These are phyloP conservation scores for Licmophora abbreviata DNA, from an alignment of 108 stramenopile species.

Conservation along the genomic window DNA sequence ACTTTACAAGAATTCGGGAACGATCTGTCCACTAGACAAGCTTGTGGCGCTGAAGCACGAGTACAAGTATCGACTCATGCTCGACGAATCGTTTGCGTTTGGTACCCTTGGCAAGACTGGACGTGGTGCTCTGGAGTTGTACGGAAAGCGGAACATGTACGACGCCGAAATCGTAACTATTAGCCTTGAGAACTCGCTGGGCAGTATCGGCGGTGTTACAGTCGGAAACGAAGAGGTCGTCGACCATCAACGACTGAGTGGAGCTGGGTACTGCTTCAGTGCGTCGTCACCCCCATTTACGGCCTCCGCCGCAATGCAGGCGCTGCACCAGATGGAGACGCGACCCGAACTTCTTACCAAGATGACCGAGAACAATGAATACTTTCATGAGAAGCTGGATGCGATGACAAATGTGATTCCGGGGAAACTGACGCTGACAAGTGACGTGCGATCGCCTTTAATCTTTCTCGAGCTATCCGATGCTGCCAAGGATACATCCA, in stretches of 20 bases:
- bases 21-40: slow-evolving; percentile 81
- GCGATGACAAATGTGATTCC: slow-evolving; percentile 3
- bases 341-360: slow-evolving; percentile 14
- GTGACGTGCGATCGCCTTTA: slow-evolving; percentile 70
- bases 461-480: slow-evolving; percentile 52
- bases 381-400: slow-evolving; percentile 32
- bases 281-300: slow-evolving; percentile 97
- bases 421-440: slow-evolving; percentile 47
- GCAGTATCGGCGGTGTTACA: slow-evolving; percentile 93
- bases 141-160: slow-evolving; percentile 47
- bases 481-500: slow-evolving; percentile 28
- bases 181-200: slow-evolving; percentile 88
- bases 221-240: slow-evolving; percentile 95
- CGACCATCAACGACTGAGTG: slow-evolving; percentile 95
- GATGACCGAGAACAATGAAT: slow-evolving; percentile 30
- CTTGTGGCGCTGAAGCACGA: slow-evolving; percentile 88
- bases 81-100: slow-evolving; percentile 94
- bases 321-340: slow-evolving; percentile 31
- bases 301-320: slow-evolving; percentile 60
- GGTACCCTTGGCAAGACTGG: slow-evolving; percentile 87
- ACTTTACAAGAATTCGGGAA: slow-evolving; percentile 92
- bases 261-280: slow-evolving; percentile 98
- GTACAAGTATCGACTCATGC: slow-evolving; percentile 86
- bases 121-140: slow-evolving; percentile 71
- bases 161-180: slow-evolving; percentile 90